phyloP scores from a whole-genome alignment of 306 rosid species.

The Sesbania bispinosa region DNA sequence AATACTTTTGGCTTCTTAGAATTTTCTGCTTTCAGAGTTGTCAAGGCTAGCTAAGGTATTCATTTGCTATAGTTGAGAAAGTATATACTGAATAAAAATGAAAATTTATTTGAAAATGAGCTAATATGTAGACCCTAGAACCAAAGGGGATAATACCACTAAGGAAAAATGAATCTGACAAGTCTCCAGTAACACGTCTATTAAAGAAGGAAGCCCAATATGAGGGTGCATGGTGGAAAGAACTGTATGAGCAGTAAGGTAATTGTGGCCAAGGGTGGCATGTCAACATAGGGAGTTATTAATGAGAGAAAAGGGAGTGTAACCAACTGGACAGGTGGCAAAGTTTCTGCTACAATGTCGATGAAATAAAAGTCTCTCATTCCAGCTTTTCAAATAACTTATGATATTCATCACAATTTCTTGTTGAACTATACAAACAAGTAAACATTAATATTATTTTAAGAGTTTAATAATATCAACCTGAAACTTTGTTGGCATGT shows the following conservation, averaged over 20 bases:
- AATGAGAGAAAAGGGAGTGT: too few relatives aligned
- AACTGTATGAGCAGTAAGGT: too few relatives aligned
- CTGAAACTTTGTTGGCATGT: slow-evolving; percentile 11
- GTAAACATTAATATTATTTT: background rate
- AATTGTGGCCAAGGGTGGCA: too few relatives aligned
- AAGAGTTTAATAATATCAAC: background rate
- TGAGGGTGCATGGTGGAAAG: too few relatives aligned
- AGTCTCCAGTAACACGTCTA: background rate
- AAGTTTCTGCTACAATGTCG: background rate
- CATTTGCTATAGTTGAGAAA: background rate
- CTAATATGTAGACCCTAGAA: background rate
- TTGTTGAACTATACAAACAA: background rate
- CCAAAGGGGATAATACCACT: background rate
- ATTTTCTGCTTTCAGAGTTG: background rate
- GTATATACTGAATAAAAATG: background rate
- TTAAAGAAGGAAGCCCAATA: background rate
- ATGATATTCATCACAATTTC: background rate
- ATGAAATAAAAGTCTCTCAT: background rate
- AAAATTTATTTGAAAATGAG: background rate
- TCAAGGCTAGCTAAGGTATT: background rate
- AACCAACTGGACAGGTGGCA: background rate
- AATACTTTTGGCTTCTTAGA: background rate
- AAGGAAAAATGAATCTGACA: background rate
- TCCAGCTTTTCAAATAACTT: slow-evolving; percentile 1
- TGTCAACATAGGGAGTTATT: too few relatives aligned